phyloP scores from a whole-genome alignment of 1,284 basidiomycete genomes.

The Chondrostereum purpureum region DNA sequence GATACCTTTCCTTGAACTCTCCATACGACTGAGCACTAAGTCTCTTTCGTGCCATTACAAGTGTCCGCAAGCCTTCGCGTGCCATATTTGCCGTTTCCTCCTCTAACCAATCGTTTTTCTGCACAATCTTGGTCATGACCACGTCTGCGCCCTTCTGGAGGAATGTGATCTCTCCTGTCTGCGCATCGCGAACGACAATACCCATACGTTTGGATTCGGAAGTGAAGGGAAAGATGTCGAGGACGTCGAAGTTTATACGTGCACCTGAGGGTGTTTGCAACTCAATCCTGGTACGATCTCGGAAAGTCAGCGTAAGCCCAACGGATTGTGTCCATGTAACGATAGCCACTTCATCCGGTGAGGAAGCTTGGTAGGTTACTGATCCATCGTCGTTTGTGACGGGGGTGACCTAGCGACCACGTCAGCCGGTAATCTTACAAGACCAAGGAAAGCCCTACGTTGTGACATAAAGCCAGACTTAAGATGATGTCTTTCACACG shows the following conservation, averaged over 20 bases:
- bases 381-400: conserved; percentile 90
- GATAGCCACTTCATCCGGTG: conserved; percentile 98
- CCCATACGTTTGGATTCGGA: conserved; percentile 99
- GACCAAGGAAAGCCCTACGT: conserved; percentile 45
- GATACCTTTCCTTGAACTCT: conserved; percentile 73
- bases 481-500: conserved; percentile 92
- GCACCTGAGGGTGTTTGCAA: conserved; percentile 64
- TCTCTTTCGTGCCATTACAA: conserved; percentile 85
- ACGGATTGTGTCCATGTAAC: conserved; percentile 98
- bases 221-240: conserved; percentile 96
- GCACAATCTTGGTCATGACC: conserved; percentile 92
- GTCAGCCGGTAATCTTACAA: conserved; percentile 1
- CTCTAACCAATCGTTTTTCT: conserved; percentile 97
- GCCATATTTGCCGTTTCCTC: conserved; percentile 99
- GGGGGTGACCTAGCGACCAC: conserved; percentile 77
- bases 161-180: conserved; percentile 78
- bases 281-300: conserved; percentile 85
- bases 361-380: conserved; percentile 96
- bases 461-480: conserved; percentile 93
- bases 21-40: conserved; percentile 66
- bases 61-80: conserved; percentile 88
- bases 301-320: conserved; percentile 80
- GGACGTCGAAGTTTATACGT: conserved; percentile 73
- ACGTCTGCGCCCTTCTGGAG: conserved; percentile 98
- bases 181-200: conserved; percentile 82